Conservation (phyloP, 2,329 filamentous ascomycete species). For the Penicillium sp. region DNA sequence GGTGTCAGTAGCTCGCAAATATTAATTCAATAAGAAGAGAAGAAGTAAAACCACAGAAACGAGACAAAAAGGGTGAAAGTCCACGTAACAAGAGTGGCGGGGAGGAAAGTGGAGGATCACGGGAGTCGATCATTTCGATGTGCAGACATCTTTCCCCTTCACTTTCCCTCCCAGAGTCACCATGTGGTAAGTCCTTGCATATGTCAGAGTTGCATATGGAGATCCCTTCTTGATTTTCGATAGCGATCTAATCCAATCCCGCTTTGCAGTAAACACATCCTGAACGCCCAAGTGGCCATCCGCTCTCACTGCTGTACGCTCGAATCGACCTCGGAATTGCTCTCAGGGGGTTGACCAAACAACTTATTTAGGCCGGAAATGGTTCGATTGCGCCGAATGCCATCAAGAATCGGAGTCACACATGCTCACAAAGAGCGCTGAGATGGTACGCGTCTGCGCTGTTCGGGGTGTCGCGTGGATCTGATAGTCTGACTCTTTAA, state of each 20-base stretch:
- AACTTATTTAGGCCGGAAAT: conserved; percentile 73
- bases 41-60: background rate
- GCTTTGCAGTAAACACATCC: conserved; percentile 80
- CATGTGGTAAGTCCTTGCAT: conserved; percentile 31
- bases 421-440: conserved; percentile 70
- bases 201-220: background rate
- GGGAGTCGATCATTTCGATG: conserved; percentile 25
- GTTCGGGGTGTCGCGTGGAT: background rate
- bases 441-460: conserved; percentile 63
- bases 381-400: conserved; percentile 98
- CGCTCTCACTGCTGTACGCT: conserved; percentile 88
- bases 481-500: conserved; percentile 33
- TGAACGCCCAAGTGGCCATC: conserved; percentile 97
- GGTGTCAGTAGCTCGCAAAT: background rate
- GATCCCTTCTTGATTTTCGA: background rate
- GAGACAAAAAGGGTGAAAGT: conserved; percentile 8
- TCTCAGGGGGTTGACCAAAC: conserved; percentile 6
- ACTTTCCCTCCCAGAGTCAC: conserved; percentile 3
- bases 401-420: conserved; percentile 81
- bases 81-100: conserved; percentile 23
- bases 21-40: conserved; percentile 7
- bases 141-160: background rate
- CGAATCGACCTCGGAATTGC: background rate
- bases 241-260: conserved; percentile 14
- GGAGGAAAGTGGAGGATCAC: conserved; percentile 29